A percentile compares a stretch with the other conserved stretches of the same genome.
phyloP scores from a whole-genome alignment of 2,329 filamentous ascomycete species.

The Ophiostoma ulmi region DNA sequence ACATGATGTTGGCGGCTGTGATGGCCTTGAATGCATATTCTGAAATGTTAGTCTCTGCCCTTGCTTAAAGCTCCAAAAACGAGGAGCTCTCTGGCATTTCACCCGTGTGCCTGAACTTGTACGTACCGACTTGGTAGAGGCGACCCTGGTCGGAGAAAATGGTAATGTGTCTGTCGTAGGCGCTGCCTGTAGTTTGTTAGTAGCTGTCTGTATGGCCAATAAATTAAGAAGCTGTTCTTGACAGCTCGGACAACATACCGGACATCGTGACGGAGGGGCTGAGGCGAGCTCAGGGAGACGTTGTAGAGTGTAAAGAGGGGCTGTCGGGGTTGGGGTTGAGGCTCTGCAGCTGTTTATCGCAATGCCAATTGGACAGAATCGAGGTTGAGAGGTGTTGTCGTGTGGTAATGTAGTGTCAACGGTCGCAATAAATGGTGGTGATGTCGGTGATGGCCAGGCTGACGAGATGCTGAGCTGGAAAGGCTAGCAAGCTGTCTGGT shows the following conservation, averaged over 20 bases:
- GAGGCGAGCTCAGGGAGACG: slow-evolving; percentile 17
- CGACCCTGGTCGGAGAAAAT: slow-evolving; percentile 99
- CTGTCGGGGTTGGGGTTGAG: background rate
- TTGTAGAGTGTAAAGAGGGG: background rate
- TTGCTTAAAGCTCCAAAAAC: background rate
- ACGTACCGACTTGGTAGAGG: slow-evolving; percentile 95
- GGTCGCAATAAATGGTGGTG: background rate
- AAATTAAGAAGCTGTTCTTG: background rate
- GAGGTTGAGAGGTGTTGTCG: background rate
- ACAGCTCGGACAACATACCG: slow-evolving; percentile 37
- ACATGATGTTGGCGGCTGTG: slow-evolving; percentile 98
- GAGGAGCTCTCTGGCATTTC: background rate
- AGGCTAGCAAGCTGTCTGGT: slow-evolving; percentile 14
- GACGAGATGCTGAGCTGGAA: slow-evolving; percentile 25
- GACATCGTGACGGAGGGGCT: slow-evolving; percentile 45
- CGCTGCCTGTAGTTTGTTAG: slow-evolving; percentile 54
- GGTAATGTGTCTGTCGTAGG: slow-evolving; percentile 97
- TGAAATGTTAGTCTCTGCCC: slow-evolving; percentile 43
- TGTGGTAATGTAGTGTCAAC: background rate
- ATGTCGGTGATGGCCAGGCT: slow-evolving; percentile 20
- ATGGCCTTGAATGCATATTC: slow-evolving; percentile 99
- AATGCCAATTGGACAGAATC: background rate
- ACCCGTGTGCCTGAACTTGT: background rate
- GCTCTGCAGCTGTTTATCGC: background rate
- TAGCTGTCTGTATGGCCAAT: background rate